Evolutionary conservation across 352 stramenopile genomes (phyloP).

Genomic region (Pythium insidiosum): DNA sequence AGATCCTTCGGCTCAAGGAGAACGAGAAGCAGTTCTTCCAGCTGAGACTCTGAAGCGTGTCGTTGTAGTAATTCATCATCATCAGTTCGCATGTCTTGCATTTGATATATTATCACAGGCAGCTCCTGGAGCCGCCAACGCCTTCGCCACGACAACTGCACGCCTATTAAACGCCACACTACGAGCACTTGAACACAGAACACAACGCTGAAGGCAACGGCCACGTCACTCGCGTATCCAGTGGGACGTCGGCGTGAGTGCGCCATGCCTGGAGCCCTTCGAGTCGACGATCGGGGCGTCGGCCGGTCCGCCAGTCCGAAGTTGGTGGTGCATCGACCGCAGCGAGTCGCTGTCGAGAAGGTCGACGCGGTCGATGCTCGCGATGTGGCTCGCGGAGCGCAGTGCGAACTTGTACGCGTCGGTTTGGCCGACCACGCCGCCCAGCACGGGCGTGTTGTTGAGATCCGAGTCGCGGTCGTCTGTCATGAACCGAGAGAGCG

Average conservation of each 20-base stretch:
- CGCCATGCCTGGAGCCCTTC: constrained; percentile 3
- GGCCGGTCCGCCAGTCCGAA: constrained; percentile 1
- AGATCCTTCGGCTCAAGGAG: constrained; percentile 27
- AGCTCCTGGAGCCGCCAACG: too few species aligned
- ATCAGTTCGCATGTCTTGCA: too few species aligned
- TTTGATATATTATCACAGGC: too few species aligned
- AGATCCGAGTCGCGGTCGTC: constrained; percentile 27
- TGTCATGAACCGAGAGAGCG: constrained; percentile 57
- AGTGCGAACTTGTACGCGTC: constrained; percentile 25
- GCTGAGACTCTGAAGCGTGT: too few species aligned
- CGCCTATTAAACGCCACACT: too few species aligned
- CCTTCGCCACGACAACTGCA: too few species aligned
- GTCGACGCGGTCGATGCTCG: constrained; percentile 16
- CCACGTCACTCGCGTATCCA: constrained; percentile 17
- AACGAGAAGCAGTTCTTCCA: constrained; percentile 39
- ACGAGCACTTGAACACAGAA: too few species aligned
- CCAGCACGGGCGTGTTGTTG: constrained; percentile 15
- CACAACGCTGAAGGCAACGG: too few species aligned
- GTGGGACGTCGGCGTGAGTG: constrained; percentile 13
- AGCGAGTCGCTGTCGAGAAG: not conserved
- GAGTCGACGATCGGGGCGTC: constrained; percentile 13
- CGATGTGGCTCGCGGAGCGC: constrained; percentile 11
- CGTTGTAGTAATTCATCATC: too few species aligned
- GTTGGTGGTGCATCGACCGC: constrained; percentile 4
- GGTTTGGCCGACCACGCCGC: too few species aligned